Conservation (phyloP, 1,139 yeast genomes). For the Suhomyces terraborum region DNA sequence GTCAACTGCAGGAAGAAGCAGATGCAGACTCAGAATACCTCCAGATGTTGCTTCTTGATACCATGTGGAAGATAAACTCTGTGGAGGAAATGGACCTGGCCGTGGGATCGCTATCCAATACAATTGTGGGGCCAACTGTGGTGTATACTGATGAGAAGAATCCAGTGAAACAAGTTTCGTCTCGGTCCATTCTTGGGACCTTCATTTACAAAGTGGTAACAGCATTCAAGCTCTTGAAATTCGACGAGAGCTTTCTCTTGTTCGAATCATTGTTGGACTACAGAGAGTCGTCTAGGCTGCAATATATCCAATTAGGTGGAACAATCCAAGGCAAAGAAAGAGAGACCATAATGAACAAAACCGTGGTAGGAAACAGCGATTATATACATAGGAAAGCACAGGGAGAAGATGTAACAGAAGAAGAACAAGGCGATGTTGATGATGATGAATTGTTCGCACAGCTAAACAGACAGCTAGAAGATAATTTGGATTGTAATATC, state of each 20-base stretch:
- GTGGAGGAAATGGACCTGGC: conserved; percentile 38
- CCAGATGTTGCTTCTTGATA: conserved; percentile 17
- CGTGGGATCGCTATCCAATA: conserved; percentile 16
- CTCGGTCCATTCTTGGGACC: conserved; percentile 41
- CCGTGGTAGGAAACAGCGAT: no score
- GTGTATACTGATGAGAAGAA: conserved; percentile 10
- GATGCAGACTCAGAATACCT: conserved; percentile 12
- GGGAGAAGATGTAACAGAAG: not conserved
- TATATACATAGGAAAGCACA: no score
- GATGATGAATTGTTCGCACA: conserved; percentile 23
- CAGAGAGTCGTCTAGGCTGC: conserved; percentile 39
- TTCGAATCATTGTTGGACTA: conserved; percentile 58
- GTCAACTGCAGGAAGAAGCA: not conserved
- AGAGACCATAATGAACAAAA: not conserved
- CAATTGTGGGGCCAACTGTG: conserved; percentile 14
- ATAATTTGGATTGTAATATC: conserved; percentile 20
- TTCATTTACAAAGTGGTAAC: conserved; percentile 43
- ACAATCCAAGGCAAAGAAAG: conserved; percentile 9
- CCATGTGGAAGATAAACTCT: conserved; percentile 36
- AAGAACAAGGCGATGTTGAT: conserved; percentile 15
- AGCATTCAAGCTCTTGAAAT: conserved; percentile 55
- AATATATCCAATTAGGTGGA: conserved; percentile 27
- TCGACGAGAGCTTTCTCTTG: conserved; percentile 56
- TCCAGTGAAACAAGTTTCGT: conserved; percentile 23
- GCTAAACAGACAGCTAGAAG: conserved; percentile 26